phyloP scores from a whole-genome alignment of 441 rosid genomes.

The Melastoma candidum region DNA sequence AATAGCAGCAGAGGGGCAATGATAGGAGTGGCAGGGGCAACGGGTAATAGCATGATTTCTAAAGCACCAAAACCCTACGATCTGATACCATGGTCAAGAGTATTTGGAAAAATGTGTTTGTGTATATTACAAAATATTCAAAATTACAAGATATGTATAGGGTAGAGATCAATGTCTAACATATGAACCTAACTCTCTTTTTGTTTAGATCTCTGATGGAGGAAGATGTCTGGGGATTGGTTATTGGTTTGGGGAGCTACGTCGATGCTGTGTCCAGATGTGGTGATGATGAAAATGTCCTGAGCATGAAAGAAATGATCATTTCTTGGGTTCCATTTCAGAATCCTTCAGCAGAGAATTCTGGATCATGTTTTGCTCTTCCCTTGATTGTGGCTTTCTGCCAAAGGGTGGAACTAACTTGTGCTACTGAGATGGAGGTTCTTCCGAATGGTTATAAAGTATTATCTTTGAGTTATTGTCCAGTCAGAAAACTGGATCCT shows the following conservation, averaged over 20 bases:
- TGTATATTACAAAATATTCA: too few species aligned
- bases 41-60: too few species aligned
- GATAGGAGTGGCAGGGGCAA: too few species aligned
- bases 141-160: too few species aligned
- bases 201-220: constrained; percentile 27
- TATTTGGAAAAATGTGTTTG: too few species aligned
- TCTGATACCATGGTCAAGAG: too few species aligned
- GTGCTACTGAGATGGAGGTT: constrained; percentile 45
- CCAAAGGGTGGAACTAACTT: constrained; percentile 66
- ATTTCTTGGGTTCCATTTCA: constrained; percentile 68
- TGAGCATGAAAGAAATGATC: constrained; percentile 61
- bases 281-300: constrained; percentile 54
- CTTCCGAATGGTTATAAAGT: constrained; percentile 44
- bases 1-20: too few species aligned
- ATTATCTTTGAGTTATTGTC: constrained; percentile 60
- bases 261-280: constrained; percentile 68
- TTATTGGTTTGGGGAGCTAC: constrained; percentile 77
- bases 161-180: too few species aligned
- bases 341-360: constrained; percentile 27
- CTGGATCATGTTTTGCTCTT: constrained; percentile 79
- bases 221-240: constrained; percentile 90
- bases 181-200: too few species aligned
- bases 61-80: too few species aligned
- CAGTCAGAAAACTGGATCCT: constrained; percentile 49
- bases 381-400: constrained; percentile 71